phyloP scores from a whole-genome alignment of 345 rosid species.

The Diplotaxis tenuifolia region DNA sequence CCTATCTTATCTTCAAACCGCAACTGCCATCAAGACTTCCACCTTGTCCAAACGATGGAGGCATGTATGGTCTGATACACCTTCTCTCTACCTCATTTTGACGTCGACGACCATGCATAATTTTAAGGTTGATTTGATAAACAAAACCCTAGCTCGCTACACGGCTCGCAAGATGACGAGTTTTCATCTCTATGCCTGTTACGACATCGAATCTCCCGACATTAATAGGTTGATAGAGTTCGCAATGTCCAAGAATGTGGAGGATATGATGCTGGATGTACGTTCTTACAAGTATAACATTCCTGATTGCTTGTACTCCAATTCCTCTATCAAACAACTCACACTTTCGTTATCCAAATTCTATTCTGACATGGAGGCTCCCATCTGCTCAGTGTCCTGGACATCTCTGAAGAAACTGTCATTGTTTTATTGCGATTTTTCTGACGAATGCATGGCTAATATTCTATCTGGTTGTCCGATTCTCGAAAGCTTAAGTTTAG shows the following conservation, averaged over 20 bases:
- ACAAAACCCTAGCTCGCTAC: not conserved
- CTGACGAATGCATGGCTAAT: not conserved
- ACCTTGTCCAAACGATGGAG: not conserved
- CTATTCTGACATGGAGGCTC: not conserved
- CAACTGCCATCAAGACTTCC: not conserved
- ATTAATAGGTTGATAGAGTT: slow-evolving; percentile 10
- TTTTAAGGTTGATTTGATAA: not conserved
- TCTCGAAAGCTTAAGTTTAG: not conserved
- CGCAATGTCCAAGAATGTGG: not conserved
- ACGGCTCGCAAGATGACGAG: not conserved
- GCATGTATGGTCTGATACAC: not conserved
- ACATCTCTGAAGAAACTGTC: not conserved
- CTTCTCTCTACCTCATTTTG: not conserved
- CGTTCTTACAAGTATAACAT: not conserved
- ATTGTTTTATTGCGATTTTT: not conserved
- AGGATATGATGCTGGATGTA: not conserved
- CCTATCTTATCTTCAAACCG: not conserved
- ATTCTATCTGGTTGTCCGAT: slow-evolving; percentile 9
- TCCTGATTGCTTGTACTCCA: not conserved
- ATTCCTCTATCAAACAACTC: not conserved
- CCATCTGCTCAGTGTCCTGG: not conserved
- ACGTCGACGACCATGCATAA: not conserved
- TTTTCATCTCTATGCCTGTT: not conserved
- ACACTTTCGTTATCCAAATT: not conserved
- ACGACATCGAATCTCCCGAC: not conserved